Evolutionary conservation across 1,139 yeast species (phyloP), one percentile per base, ranked within the genome.

Genomic region (Suhomyces chickasaworum): DNA sequence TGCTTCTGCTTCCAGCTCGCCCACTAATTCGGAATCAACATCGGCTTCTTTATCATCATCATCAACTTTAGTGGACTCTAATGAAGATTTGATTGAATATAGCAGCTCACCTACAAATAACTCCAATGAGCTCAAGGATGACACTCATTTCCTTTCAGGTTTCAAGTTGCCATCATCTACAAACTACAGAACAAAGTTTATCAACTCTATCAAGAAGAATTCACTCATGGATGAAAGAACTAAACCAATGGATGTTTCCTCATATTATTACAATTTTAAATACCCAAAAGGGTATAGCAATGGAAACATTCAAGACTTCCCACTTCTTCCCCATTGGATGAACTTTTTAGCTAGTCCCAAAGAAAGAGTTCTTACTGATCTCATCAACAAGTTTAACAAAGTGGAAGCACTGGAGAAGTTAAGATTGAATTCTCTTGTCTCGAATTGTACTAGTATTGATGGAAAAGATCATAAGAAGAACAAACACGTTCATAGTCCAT

Each of bases 401-500:
- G 75, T 81, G 48, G 86, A 81, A 61, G 64, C 63, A 32, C 57
- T 72, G 42, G 88, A 83, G 57, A 75, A 73, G 50, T 58, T 67
- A 13, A 65, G 86, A 50, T 63, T 82, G 39, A 74, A 71, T 44
- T 60, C 66, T 13, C 53, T 47, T 37, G 51, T 38, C 38, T 49
- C 45, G 27, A 44, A 41, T 31, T 46, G 42, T 34, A 41, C 43
- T 23, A 41, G 39, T 13, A 36, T 23, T 1, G 44, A 41, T 9
- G 46, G 39, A 2, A 40, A 29, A 4, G 44, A 40, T 17, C 7
- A 18, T 20, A 41, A 22, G 18, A 43, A 17, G 9, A 38, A 37
- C 18, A 18, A 45, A 40, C 52, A 50, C 34, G 27, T 41, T 9
- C 53, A 48, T 23, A 43, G 48, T 23, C 49, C 49, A 7, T 18